These are phyloP conservation scores for Dispira simplex DNA, from an alignment of 192 early-diverging fungal genomes.

Conservation along the genomic window DNA sequence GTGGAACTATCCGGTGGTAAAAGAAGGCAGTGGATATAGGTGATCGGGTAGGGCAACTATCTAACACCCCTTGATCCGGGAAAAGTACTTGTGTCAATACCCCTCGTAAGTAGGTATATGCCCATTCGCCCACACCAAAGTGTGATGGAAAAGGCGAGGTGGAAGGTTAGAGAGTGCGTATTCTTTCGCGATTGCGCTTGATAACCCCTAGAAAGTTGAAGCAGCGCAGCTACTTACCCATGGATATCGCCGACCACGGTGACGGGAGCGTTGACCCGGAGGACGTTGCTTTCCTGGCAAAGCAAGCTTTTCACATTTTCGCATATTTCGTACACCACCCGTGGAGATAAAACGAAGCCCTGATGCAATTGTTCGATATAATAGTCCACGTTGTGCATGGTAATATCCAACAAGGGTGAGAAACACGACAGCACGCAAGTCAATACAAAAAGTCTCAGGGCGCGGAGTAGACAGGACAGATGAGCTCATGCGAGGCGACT, in stretches of 20 bases:
- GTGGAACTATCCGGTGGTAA: too few relatives aligned
- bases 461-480: not conserved
- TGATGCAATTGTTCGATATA: not conserved
- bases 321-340: conserved; percentile 51
- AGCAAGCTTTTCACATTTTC: conserved; percentile 66
- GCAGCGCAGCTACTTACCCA: conserved; percentile 30
- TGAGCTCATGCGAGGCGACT: too few relatives aligned
- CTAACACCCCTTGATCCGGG: not conserved
- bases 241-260: conserved; percentile 73
- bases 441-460: not conserved
- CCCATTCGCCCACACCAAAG: not conserved
- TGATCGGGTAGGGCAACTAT: not conserved
- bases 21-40: too few relatives aligned
- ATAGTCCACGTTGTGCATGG: conserved; percentile 8
- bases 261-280: conserved; percentile 57
- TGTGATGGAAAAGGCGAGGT: not conserved
- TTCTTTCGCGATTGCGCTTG: not conserved
- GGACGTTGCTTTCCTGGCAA: conserved; percentile 62
- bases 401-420: not conserved
- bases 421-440: not conserved
- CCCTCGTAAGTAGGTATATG: not conserved
- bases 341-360: not conserved
- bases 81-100: not conserved
- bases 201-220: not conserved
- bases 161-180: not conserved